Conservation (phyloP, 192 early-diverging fungal species). For the Mycoemilia scoparia region DNA sequence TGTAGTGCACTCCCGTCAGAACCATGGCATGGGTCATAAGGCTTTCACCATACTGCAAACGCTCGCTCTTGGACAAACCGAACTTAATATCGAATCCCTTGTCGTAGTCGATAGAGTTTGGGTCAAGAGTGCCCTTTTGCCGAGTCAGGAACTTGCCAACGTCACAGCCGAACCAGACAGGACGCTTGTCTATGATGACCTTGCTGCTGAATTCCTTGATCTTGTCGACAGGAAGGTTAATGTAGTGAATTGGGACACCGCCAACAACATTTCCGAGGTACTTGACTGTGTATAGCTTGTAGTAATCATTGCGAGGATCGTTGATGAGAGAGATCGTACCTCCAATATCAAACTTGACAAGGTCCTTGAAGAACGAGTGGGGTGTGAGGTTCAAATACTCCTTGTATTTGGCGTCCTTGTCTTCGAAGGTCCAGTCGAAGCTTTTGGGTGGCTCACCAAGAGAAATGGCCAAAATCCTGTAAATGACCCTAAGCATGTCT, state of each 20-base stretch:
- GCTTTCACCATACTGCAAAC: constrained; percentile 50
- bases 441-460: constrained; percentile 49
- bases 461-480: constrained; percentile 47
- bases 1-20: constrained; percentile 54
- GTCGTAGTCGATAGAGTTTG: constrained; percentile 41
- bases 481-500: constrained; percentile 43
- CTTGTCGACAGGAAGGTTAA: constrained; percentile 35
- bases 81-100: constrained; percentile 43
- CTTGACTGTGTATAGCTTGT: constrained; percentile 47
- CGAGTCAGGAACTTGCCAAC: constrained; percentile 43
- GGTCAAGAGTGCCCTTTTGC: constrained; percentile 39
- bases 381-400: constrained; percentile 37
- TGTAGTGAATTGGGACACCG: constrained; percentile 43
- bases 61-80: constrained; percentile 41
- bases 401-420: constrained; percentile 52
- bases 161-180: constrained; percentile 66
- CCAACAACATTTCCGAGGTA: constrained; percentile 55
- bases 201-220: constrained; percentile 41
- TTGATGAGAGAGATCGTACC: constrained; percentile 50
- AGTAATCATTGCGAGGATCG: constrained; percentile 48
- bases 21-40: constrained; percentile 71
- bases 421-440: constrained; percentile 46
- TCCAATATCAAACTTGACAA: constrained; percentile 36
- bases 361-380: constrained; percentile 37
- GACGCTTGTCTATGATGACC: constrained; percentile 37